Evolutionary conservation across 306 rosid genomes (phyloP).

Genomic region (Quercus mongolica): DNA sequence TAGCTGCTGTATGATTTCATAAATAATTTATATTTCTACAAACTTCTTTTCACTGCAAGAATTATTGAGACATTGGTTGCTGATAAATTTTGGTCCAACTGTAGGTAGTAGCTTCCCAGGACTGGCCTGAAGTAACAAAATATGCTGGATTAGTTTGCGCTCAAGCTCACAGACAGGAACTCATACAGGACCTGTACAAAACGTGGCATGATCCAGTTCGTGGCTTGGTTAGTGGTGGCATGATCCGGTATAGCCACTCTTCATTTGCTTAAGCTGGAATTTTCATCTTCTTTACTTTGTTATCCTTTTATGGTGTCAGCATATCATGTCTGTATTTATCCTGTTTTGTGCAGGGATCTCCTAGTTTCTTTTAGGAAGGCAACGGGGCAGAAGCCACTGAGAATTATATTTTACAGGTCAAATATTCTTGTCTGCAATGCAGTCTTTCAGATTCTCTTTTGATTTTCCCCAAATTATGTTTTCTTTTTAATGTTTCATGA

Average conservation of each 20-base stretch:
- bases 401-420: constrained; percentile 91
- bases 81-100: constrained; percentile 26
- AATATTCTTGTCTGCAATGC: constrained; percentile 10
- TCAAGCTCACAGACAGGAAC: constrained; percentile 94
- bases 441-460: neutral
- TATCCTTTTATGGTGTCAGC: constrained; percentile 5
- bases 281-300: neutral
- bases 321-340: neutral
- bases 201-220: constrained; percentile 96
- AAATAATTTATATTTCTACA: neutral
- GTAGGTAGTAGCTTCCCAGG: constrained; percentile 96
- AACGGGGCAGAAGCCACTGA: constrained; percentile 86
- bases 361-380: constrained; percentile 87
- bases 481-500: neutral
- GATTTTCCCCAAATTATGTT: neutral
- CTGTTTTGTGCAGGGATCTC: constrained; percentile 64
- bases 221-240: constrained; percentile 85
- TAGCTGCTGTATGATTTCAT: constrained; percentile 68
- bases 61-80: constrained; percentile 12
- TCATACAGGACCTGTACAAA: constrained; percentile 85
- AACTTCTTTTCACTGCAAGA: neutral
- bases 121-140: constrained; percentile 97
- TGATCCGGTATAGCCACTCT: constrained; percentile 61
- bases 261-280: neutral
- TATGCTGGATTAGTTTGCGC: constrained; percentile 94